These are phyloP conservation scores for Boletus reticuloceps DNA, from an alignment of 768 basidiomycete species.

Conservation along the genomic window DNA sequence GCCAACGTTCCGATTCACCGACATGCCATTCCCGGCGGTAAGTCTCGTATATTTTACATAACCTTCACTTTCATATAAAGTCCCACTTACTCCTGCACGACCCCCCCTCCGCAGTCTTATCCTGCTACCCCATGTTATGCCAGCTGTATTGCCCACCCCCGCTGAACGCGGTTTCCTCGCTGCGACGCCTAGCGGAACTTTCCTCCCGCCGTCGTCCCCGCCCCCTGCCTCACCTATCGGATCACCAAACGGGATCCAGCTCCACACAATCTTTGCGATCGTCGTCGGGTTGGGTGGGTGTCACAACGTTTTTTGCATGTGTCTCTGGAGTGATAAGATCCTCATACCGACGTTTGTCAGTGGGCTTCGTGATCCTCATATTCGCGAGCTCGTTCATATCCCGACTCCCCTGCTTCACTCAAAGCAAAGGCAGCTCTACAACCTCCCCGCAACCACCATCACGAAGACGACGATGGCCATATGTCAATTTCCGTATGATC, in stretches of 20 bases:
- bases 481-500: not conserved
- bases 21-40: no score
- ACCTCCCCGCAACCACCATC: not conserved
- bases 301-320: not conserved
- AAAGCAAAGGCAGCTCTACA: not conserved
- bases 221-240: no score
- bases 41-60: not conserved
- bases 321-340: not conserved
- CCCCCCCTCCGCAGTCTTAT: not conserved
- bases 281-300: conserved; percentile 15
- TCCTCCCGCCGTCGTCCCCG: no score
- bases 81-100: not conserved
- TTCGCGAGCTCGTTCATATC: not conserved
- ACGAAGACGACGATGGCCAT: not conserved
- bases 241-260: conserved; percentile 3
- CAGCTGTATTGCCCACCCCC: not conserved
- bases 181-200: no score
- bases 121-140: not conserved
- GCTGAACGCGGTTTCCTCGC: no score
- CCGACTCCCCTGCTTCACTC: not conserved
- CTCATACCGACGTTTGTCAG: not conserved
- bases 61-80: conserved; percentile 1
- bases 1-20: no score
- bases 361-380: conserved; percentile 13
- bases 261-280: conserved; percentile 7